Evolutionary conservation across 176 grass and related monocot genomes (phyloP).

Genomic region (Luzula sylvatica): DNA sequence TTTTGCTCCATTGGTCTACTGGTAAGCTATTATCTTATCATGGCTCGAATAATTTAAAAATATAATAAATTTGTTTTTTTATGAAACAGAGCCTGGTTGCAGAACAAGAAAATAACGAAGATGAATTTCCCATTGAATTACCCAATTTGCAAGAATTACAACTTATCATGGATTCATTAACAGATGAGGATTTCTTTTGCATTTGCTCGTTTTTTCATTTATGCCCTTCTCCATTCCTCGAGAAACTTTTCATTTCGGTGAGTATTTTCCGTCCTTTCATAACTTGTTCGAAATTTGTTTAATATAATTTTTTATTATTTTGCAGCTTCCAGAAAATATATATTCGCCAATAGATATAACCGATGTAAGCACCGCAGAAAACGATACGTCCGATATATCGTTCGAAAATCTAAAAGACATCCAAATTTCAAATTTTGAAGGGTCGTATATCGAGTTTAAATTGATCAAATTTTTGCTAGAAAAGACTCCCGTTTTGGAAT

Average conservation of each 20-base stretch:
- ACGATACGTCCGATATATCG: neutral
- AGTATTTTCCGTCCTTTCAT: neutral
- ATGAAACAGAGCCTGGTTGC: conserved; percentile 12
- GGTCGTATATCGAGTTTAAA: conserved; percentile 23
- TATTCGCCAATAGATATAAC: neutral
- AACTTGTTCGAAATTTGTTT: neutral
- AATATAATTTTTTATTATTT: neutral
- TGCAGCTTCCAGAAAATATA: conserved; percentile 17
- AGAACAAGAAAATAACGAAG: neutral
- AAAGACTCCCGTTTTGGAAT: conserved; percentile 27
- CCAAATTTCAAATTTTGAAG: conserved; percentile 38
- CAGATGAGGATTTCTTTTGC: neutral
- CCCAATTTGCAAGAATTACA: conserved; percentile 42
- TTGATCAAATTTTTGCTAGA: conserved; percentile 35
- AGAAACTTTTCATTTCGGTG: conserved; percentile 43
- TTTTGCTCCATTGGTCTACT: conserved; percentile 23
- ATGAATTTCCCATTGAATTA: neutral
- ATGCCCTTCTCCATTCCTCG: conserved; percentile 16
- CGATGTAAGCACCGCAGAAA: neutral
- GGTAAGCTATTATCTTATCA: conserved; percentile 10
- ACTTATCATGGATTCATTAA: conserved; percentile 26
- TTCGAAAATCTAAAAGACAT: conserved; percentile 32
- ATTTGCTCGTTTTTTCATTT: conserved; percentile 17
- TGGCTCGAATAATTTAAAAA: neutral
- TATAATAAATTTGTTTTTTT: neutral